Percentiles rank a stretch among this genome's conserved stretches.
Evolutionary conservation across 352 stramenopile species (phyloP).

Genomic region (Globisporangium spiculum): DNA sequence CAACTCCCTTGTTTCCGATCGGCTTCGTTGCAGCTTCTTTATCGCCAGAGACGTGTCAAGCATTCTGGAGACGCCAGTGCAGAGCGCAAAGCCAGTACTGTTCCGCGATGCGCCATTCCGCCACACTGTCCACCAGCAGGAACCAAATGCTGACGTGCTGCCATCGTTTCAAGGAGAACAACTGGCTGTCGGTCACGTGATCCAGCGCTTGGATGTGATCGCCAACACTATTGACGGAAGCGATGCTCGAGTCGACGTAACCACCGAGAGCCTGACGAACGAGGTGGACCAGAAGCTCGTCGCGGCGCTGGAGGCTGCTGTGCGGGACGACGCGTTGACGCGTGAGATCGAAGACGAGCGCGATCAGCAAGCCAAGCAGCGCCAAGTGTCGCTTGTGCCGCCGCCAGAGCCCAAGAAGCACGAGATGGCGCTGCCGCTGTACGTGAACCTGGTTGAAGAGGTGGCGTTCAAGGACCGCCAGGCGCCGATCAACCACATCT

Average conservation of each 20-base stretch:
- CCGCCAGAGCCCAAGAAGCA: background rate
- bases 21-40: background rate
- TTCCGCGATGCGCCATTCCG: conserved; percentile 10
- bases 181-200: background rate
- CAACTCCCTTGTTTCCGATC: background rate
- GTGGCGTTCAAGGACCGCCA: conserved; percentile 42
- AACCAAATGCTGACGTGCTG: background rate
- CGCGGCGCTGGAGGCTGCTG: conserved; percentile 24
- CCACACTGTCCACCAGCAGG: conserved; percentile 1
- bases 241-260: conserved; percentile 5
- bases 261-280: conserved; percentile 5
- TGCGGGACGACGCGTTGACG: conserved; percentile 17
- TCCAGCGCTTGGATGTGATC: conserved; percentile 12
- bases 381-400: background rate
- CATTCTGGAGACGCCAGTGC: background rate
- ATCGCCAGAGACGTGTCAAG: background rate
- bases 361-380: background rate
- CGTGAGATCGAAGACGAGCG: conserved; percentile 4
- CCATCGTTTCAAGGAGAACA: conserved; percentile 3
- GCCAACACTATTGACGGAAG: conserved; percentile 17
- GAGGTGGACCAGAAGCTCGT: conserved; percentile 23
- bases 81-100: background rate
- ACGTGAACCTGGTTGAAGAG: conserved; percentile 59
- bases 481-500: conserved; percentile 34
- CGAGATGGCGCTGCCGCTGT: conserved; percentile 35